These are phyloP conservation scores for Fonsecaea monophora DNA, from an alignment of 2,329 filamentous ascomycete species.

Conservation along the genomic window DNA sequence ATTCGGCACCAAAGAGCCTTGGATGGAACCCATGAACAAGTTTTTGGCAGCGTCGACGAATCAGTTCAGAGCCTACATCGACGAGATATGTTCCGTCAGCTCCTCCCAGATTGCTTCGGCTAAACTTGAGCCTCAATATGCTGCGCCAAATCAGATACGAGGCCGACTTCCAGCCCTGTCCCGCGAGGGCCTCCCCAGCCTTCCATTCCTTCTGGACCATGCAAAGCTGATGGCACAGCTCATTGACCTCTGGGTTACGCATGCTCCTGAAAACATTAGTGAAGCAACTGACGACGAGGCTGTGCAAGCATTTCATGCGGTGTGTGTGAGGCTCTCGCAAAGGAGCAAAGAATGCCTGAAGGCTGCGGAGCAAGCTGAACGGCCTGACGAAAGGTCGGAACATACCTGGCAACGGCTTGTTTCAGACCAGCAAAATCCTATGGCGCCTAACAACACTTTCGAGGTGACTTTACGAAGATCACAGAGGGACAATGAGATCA, in stretches of 20 bases:
- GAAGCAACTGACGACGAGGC: conserved; percentile 49
- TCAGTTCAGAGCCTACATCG: conserved; percentile 85
- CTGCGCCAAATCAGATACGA: conserved; percentile 88
- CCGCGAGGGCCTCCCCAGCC: conserved; percentile 87
- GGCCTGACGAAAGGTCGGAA: conserved; percentile 54
- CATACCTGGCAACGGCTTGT: conserved; percentile 59
- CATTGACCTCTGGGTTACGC: conserved; percentile 65
- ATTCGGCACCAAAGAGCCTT: conserved; percentile 94
- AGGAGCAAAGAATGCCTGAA: conserved; percentile 55
- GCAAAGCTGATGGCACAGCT: conserved; percentile 77
- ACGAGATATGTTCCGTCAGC: conserved; percentile 82
- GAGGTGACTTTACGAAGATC: conserved; percentile 24
- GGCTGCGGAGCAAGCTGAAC: conserved; percentile 56
- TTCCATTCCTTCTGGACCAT: conserved; percentile 92
- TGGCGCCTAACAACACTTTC: conserved; percentile 27
- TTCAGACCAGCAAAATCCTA: conserved; percentile 53
- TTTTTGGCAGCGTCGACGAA: conserved; percentile 78
- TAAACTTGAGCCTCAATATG: conserved; percentile 71
- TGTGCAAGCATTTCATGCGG: conserved; percentile 52
- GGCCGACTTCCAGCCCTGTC: conserved; percentile 79
- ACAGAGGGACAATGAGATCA: conserved; percentile 32
- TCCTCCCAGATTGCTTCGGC: conserved; percentile 68
- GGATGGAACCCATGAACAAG: conserved; percentile 98
- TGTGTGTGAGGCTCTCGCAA: conserved; percentile 51
- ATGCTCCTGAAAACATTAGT: conserved; percentile 49